Base-by-base conservation (phyloP, 2,329 filamentous ascomycete genomes). In the Colletotrichum graminicola region DNA sequence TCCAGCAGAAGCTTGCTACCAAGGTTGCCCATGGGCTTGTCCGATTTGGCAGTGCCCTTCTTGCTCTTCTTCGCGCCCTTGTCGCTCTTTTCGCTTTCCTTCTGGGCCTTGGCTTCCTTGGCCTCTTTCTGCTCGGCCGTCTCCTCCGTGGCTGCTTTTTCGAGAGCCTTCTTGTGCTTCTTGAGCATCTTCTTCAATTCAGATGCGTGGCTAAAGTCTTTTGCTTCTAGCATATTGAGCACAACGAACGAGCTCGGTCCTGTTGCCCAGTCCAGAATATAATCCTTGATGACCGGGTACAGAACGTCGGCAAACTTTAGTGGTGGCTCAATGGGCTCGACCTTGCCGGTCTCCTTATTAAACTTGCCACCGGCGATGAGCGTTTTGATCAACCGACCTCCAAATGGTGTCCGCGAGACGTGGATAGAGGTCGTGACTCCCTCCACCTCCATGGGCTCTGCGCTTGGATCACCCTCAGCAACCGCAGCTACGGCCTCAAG, bases 331-430 rank as follows among this genome's bases (percentile, higher is more conserved):
- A 92, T 87, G 29, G 90, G 89, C 76, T 92, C 88, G 55, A 96
- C 82, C 67, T 87, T 90, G 81, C 94, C 94, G 2, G 89, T 87
- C 54, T 87, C 87, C 72, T 90, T 89, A 81, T 98, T 94, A 79
- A 93, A 99, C 69, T 90, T 91, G 34, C 97, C 96, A 52, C 96
- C 96, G 66, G 94, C 92, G 32, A 98, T 94, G 10, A 99, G 88
- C 0, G 92, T 92, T 84, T 97, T 98, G 77, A 98, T 88, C 91
- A 98, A 92, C 71, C 94, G 92, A 21, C 93, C 94, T 51, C 90
- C 92, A 75, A 86, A 87, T 0, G 90, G 79, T 47, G 88, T 87
- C 76, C 88, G 84, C 34, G 90, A 88, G 66, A 92, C 85, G 78
- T 94, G 92, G 7, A 62, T 21, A 21, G 49, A 65, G 14, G 66